Conservation (phyloP, 2,329 filamentous ascomycete species). For the Pseudocercospora ulei region DNA sequence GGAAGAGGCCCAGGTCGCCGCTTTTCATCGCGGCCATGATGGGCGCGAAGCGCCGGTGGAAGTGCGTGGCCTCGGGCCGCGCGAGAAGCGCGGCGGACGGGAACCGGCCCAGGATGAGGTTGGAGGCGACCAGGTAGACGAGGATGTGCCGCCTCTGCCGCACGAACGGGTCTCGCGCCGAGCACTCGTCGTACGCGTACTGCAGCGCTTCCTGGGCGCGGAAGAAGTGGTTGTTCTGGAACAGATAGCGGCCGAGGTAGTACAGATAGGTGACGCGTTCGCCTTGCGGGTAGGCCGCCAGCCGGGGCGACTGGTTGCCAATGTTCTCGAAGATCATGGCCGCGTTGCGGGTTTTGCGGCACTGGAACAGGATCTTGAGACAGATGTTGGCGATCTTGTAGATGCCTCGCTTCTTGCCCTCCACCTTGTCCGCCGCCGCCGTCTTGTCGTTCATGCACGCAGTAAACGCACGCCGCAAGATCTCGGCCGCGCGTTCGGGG, state of each 20-base stretch:
- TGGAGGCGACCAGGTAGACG: constrained; percentile 71
- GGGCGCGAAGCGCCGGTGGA: constrained; percentile 59
- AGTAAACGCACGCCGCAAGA: constrained; percentile 82
- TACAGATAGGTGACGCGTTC: constrained; percentile 90
- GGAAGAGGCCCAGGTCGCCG: constrained; percentile 67
- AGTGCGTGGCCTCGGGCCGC: constrained; percentile 57
- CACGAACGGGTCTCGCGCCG: constrained; percentile 38
- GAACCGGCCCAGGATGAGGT: constrained; percentile 75
- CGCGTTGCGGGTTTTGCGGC: constrained; percentile 70
- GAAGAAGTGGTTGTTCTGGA: constrained; percentile 72
- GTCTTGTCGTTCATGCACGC: constrained; percentile 76
- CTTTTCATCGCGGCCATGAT: constrained; percentile 61
- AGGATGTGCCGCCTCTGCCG: constrained; percentile 71
- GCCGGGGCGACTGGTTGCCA: constrained; percentile 67
- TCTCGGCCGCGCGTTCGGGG: constrained; percentile 78
- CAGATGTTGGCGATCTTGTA: constrained; percentile 89
- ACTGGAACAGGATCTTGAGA: constrained; percentile 79
- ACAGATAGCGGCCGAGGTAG: constrained; percentile 83
- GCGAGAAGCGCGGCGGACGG: constrained; percentile 58
- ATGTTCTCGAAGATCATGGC: constrained; percentile 87
- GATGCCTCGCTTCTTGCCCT: constrained; percentile 77
- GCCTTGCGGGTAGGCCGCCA: constrained; percentile 70
- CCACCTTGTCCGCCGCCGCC: constrained; percentile 52
- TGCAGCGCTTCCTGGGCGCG: constrained; percentile 67
- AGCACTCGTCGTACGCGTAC: constrained; percentile 69